phyloP scores from a whole-genome alignment of 208 protist genomes.

The Crithidia mellificae region DNA sequence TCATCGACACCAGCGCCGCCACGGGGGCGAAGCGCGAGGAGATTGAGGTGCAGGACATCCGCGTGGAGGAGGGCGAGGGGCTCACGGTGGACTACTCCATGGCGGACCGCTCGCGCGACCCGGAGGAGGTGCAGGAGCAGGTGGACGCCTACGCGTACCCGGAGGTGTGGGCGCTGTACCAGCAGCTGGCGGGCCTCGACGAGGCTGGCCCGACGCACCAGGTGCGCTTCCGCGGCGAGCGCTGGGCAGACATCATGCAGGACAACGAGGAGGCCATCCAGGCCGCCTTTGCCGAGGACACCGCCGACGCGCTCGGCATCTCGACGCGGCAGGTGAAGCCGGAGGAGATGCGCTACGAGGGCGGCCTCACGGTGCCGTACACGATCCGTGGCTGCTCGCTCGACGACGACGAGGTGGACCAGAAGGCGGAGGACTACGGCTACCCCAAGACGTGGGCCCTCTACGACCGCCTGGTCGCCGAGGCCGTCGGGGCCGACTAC shows the following conservation, averaged over 20 bases:
- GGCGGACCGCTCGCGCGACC: conserved; percentile 20
- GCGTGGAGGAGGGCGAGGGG: conserved; percentile 40
- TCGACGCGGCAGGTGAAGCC: conserved; percentile 34
- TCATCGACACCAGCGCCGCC: conserved; percentile 52
- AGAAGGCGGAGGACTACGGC: conserved; percentile 39
- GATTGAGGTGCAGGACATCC: conserved; percentile 41
- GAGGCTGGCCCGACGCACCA: conserved; percentile 37
- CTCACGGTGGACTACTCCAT: conserved; percentile 60
- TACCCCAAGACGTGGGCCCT: conserved; percentile 60
- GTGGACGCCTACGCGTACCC: conserved; percentile 56
- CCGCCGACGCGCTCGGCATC: conserved; percentile 39
- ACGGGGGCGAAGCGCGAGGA: conserved; percentile 31
- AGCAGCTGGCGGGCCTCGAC: conserved; percentile 37
- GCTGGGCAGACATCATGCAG: conserved; percentile 41
- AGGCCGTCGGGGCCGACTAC: conserved; percentile 38
- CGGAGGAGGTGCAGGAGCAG: conserved; percentile 39
- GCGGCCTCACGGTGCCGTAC: conserved; percentile 55
- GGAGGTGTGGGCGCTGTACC: conserved; percentile 61
- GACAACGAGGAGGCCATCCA: conserved; percentile 33
- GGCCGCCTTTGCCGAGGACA: conserved; percentile 46
- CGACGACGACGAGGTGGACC: conserved; percentile 46
- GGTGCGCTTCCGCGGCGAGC: conserved; percentile 48
- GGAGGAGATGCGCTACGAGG: conserved; percentile 42
- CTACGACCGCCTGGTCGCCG: conserved; percentile 47
- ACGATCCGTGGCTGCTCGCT: conserved; percentile 30